phyloP scores from a whole-genome alignment of 2,329 filamentous ascomycete genomes.

The Beauveria sp. region DNA sequence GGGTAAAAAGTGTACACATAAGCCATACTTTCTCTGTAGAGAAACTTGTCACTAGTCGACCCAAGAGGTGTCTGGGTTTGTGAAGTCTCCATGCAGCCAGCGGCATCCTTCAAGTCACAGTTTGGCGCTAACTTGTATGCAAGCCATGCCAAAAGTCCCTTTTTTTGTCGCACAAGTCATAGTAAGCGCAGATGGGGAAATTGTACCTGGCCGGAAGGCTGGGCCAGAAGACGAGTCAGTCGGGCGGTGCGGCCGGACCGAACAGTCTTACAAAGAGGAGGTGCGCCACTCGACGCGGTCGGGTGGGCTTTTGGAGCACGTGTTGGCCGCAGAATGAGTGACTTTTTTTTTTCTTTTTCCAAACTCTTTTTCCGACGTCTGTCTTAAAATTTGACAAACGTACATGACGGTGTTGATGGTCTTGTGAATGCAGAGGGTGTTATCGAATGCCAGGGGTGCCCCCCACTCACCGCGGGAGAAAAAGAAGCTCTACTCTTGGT shows the following conservation, averaged over 20 bases:
- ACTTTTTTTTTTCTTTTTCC: not conserved
- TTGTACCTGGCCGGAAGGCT: not conserved
- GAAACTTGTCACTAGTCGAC: too few species aligned
- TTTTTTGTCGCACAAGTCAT: not conserved
- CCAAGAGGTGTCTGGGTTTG: not conserved
- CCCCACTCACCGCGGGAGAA: not conserved
- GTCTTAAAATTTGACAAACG: not conserved
- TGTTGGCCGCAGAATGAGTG: not conserved
- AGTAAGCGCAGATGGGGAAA: not conserved
- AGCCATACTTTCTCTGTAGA: too few species aligned
- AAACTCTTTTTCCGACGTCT: not conserved
- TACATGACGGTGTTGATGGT: not conserved
- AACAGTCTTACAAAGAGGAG: not conserved
- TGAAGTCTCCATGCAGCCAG: not conserved
- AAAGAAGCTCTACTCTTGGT: not conserved
- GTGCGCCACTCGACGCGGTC: not conserved
- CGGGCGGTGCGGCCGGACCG: not conserved
- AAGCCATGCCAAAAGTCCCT: not conserved
- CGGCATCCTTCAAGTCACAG: not conserved
- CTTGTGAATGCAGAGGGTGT: not conserved
- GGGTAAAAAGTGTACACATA: too few species aligned
- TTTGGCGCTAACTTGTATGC: not conserved
- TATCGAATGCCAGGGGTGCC: not conserved
- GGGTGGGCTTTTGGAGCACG: not conserved
- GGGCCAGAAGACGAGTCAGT: not conserved